Evolutionary conservation across 208 protist species (phyloP).

Genomic region (Trypanosomatidae sp.): DNA sequence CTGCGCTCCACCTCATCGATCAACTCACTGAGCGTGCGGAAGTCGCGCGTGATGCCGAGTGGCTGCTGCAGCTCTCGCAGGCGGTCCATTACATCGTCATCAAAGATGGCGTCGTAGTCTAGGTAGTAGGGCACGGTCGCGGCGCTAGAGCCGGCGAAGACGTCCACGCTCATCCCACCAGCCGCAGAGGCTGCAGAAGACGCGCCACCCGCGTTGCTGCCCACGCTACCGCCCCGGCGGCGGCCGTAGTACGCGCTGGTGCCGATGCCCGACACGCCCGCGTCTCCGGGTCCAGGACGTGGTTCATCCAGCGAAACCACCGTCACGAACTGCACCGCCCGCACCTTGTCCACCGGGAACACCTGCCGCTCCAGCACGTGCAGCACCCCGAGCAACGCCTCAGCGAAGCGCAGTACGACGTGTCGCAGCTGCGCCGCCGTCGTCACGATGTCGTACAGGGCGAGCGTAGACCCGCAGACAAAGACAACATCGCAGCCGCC

Average conservation of each 20-base stretch:
- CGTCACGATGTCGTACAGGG: constrained; percentile 74
- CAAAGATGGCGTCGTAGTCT: constrained; percentile 72
- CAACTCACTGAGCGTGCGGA: constrained; percentile 77
- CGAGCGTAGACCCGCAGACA: constrained; percentile 56
- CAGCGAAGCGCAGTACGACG: constrained; percentile 58
- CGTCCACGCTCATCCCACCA: constrained; percentile 21
- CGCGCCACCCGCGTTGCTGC: too few species aligned
- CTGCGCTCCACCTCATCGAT: constrained; percentile 59
- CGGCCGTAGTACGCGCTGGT: not conserved
- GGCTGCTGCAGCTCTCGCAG: constrained; percentile 56
- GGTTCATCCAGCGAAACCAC: constrained; percentile 76
- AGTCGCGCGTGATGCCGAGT: constrained; percentile 60
- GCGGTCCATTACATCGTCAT: constrained; percentile 70
- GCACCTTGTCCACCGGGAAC: constrained; percentile 58
- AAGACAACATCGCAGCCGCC: constrained; percentile 83
- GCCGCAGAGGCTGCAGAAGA: too few species aligned
- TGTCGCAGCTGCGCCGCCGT: constrained; percentile 45
- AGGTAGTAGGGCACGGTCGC: constrained; percentile 68
- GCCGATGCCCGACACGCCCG: not conserved
- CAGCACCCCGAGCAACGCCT: constrained; percentile 73
- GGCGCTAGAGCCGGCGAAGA: constrained; percentile 7
- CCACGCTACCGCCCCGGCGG: not conserved
- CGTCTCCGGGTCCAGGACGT: not conserved
- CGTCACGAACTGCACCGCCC: constrained; percentile 65
- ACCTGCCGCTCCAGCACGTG: constrained; percentile 71